These are phyloP conservation scores for Emmonsiellopsis sp. DNA, from an alignment of 2,329 filamentous ascomycete species.

Conservation along the genomic window DNA sequence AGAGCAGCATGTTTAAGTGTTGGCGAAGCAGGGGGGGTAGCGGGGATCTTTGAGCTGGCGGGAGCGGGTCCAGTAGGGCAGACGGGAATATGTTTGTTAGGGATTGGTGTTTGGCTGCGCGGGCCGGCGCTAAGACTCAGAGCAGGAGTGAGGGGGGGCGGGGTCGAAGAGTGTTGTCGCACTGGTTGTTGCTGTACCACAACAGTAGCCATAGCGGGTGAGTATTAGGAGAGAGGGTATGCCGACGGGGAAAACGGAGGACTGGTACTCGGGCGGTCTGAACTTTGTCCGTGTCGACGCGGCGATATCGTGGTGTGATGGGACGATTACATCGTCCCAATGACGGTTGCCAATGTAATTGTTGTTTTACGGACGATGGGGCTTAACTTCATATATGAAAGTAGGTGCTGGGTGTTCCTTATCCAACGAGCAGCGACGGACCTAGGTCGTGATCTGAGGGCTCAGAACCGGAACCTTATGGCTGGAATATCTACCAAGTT, in stretches of 20 bases:
- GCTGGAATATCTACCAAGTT: background rate
- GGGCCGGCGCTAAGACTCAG: constrained; percentile 51
- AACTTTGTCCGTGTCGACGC: constrained; percentile 2
- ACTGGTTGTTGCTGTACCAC: constrained; percentile 37
- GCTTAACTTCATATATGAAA: background rate
- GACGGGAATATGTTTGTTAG: constrained; percentile 84
- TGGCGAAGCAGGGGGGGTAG: constrained; percentile 59
- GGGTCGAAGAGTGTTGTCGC: constrained; percentile 43
- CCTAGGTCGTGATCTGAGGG: too few relatives aligned
- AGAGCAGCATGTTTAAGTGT: constrained; percentile 47
- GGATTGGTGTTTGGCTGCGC: constrained; percentile 54
- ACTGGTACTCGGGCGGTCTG: constrained; percentile 1
- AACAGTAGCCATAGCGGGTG: constrained; percentile 35
- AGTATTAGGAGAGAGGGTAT: background rate
- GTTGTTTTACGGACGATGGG: background rate
- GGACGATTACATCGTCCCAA: background rate
- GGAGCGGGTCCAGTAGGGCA: constrained; percentile 70
- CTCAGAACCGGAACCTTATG: background rate
- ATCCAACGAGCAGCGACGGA: background rate
- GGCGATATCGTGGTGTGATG: background rate
- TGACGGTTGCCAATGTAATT: background rate
- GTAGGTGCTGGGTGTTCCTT: background rate
- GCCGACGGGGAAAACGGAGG: background rate
- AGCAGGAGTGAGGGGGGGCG: constrained; percentile 40
- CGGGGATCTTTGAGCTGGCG: constrained; percentile 30